Evolutionary conservation across 768 basidiomycete species (phyloP), one percentile per base, ranked within the genome.

Genomic region (Panaeolus papilionaceus): DNA sequence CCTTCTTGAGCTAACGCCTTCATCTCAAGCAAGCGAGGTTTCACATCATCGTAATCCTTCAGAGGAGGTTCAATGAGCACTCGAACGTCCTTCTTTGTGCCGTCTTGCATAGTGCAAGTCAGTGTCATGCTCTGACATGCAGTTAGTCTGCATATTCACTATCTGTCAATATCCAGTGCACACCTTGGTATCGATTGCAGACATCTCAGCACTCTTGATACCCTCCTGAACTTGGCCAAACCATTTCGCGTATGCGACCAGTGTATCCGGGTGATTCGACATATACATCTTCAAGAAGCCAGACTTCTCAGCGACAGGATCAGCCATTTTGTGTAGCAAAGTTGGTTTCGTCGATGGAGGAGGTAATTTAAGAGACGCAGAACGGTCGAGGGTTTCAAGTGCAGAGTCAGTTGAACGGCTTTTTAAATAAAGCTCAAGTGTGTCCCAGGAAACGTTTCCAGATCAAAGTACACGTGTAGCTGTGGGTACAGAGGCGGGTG

Each of bases 231-330:
- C 83, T 69, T 90, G 88, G 9, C 90, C 92, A 72, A 84, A 92
- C 83, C 90, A 86, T 70, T 89, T 92, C 47, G 91, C 92, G 71
- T 94, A 95, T 3, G 92, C 92, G 40, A 95, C 92, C 70, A 95
- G 81, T 1, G 93, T 94, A 74, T 94, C 93, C 0, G 91, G 91
- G 72, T 94, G 94, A 69, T 81, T 88, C 38, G 86, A 89, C 93
- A 94, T 95, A 81, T 95, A 95, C 86, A 88, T 91, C 75, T 87
- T 86, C 49, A 95, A 83, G 75, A 93, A 95, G 1, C 80, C 82
- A 20, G 92, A 92, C 72, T 90, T 92, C 11, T 88, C 87, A 12
- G 90, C 90, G 0, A 94, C 92, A 9, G 92, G 86, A 74, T 94
- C 93, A 7, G 86, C 71, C 89, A 90, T 90, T 33, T 64, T 70